Base-by-base conservation (phyloP, 148 eudicot genomes). In the Silene conica region DNA sequence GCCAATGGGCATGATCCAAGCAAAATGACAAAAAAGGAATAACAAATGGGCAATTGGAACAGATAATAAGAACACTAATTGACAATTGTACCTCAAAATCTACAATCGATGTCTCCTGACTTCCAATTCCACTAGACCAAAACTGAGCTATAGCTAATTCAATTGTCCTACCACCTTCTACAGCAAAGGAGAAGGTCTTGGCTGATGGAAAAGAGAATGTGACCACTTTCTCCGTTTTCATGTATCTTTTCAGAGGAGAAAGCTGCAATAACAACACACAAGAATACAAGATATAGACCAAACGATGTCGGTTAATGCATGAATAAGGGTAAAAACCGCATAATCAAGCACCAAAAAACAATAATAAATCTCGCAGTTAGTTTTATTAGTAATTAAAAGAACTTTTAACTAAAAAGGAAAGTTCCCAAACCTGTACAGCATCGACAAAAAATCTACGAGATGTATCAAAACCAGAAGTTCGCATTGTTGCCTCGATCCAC, bases 71-170 rank as follows among this genome's bases (percentile, higher is more conserved):
- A 62, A 65, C 20, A 62, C 67, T 20, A 23, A 69, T 25, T 15
- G 19, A 69, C 60, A 73, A 25, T 28, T 55, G 61, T 77, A 95
- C 99, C 97, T 95, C 99, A 85, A 95, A 85, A 77, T 95, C 99
- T 55, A 90, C 96, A 13, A 62, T 57, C 11, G 96, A 83, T 43
- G 79, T 82, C 82, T 89, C 99, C 76, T 89, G 86, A 84, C 92
- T 90, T 85, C 99, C 99, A 73, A 88, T 74, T 72, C 97, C 99
- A 85, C 99, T 95, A 16, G 99, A 90, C 99, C 99, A 95, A 81
- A 92, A 95, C 63, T 95, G 99, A 77, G 99, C 93, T 66, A 95
- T 74, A 61, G 86, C 96, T 67, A 95, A 83, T 82, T 95, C 99
- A 84, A 95, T 86, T 50, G 97, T 95, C 70, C 78, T 87, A 23